These are phyloP conservation scores for Quercus engelmannii DNA, from an alignment of 306 rosid species.

Conservation along the genomic window DNA sequence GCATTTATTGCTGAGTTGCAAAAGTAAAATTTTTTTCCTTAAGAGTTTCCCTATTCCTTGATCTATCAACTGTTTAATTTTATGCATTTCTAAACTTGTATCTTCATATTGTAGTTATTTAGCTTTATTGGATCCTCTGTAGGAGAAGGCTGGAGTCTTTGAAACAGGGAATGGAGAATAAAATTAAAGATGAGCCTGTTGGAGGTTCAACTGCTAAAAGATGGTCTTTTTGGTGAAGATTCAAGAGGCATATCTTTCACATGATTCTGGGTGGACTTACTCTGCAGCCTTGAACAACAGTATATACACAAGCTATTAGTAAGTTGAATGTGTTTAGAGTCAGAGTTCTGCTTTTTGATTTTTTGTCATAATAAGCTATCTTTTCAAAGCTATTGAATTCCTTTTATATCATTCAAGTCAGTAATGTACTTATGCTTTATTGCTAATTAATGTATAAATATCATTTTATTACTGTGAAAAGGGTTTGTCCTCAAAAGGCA, in stretches of 20 bases:
- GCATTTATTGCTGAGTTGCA: not conserved
- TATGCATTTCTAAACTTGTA: not conserved
- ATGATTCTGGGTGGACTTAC: too few species aligned
- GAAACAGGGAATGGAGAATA: constrained; percentile 64
- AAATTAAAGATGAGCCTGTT: constrained; percentile 32
- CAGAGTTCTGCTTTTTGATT: not conserved
- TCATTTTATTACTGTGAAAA: not conserved
- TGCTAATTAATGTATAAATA: not conserved
- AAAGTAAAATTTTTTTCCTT: not conserved
- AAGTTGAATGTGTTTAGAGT: not conserved
- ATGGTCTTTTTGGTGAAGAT: constrained; percentile 43
- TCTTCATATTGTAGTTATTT: not conserved
- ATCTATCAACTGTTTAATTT: not conserved
- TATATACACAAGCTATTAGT: not conserved
- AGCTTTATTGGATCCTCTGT: constrained; percentile 22
- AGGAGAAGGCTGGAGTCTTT: constrained; percentile 76
- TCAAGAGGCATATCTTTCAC: too few species aligned
- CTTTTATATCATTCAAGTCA: not conserved
- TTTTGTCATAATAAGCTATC: not conserved
- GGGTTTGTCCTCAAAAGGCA: not conserved
- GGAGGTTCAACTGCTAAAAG: constrained; percentile 24
- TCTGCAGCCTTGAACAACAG: too few species aligned
- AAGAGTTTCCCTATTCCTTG: not conserved
- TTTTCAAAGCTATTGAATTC: not conserved
- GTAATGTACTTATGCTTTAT: not conserved